Evolutionary conservation across 2,329 filamentous ascomycete genomes (phyloP), one percentile per base, ranked within the genome.

Genomic region (Boeremia lycopersici): DNA sequence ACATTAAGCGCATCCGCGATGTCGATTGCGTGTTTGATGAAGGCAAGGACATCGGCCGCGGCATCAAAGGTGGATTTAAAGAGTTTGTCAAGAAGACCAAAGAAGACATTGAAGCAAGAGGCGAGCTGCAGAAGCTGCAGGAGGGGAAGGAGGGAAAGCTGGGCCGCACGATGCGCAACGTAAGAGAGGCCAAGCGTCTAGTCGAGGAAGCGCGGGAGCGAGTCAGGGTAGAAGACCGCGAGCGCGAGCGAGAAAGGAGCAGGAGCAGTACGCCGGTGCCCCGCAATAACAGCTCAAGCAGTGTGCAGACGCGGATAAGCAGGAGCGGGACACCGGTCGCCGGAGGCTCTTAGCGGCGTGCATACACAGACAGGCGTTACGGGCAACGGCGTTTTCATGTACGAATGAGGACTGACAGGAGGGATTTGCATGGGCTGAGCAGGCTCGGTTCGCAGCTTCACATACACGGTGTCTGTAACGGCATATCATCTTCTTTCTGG

Each of bases 1-100:
- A 79, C 48, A 70, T 73, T 8, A 74, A 76, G 48, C 70, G 72
- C 23, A 71, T 71, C 48, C 65, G 69, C 48, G 68, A 73, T 42
- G 68, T 62, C 53, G 70, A 74, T 47, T 62, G 60, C 51, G 66
- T 73, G 4, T 72, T 71, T 47, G 67, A 74, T 49, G 62, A 71
- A 39, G 60, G 69, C 29, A 61, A 71, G 34, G 59, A 60, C 50
- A 30, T 68, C 38, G 61, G 64, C 26, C 54, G 61, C 10, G 68
- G 67, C 17, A 50, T 74, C 15, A 74, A 73, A 50, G 63, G 64
- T 25, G 69, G 67, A 2, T 64, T 76, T 6, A 74, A 74, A 51
- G 66, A 64, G 44, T 65, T 76, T 12, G 71, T 75, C 30, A 68
- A 74, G 35, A 71, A 71, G 48, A 72, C 71, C 1, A 72, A 71